Conservation (phyloP, 345 rosid genomes). For the Alliaria petiolata region DNA sequence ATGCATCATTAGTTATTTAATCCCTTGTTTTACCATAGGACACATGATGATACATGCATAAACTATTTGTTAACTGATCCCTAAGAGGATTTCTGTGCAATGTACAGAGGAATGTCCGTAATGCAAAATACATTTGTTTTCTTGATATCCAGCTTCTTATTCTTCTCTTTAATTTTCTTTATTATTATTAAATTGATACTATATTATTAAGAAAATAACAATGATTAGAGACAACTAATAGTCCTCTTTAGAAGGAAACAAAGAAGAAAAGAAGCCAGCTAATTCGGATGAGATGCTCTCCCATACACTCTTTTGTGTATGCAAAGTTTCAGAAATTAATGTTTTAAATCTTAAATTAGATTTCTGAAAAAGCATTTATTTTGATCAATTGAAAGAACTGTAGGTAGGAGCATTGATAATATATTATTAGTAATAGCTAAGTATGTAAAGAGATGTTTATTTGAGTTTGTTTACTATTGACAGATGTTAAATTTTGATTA, state of each 20-base stretch:
- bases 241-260: conserved; percentile 19
- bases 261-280: conserved; percentile 25
- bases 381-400: background rate
- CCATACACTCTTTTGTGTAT: conserved; percentile 20
- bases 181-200: background rate
- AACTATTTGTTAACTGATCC: conserved; percentile 36
- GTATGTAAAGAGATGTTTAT: background rate
- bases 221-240: conserved; percentile 34
- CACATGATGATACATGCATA: conserved; percentile 14
- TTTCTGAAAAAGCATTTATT: background rate
- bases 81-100: conserved; percentile 30
- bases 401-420: background rate
- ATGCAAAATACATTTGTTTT: conserved; percentile 2
- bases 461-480: background rate
- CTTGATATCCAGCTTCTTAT: conserved; percentile 16
- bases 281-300: conserved; percentile 26
- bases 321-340: background rate
- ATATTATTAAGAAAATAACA: background rate
- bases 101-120: conserved; percentile 34
- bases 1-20: conserved; percentile 20
- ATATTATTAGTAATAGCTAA: background rate
- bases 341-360: background rate
- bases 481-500: background rate
- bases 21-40: conserved; percentile 19
- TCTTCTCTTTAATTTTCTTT: background rate